Percentiles rank a stretch among this genome's conserved stretches.
Evolutionary conservation across 345 rosid genomes (phyloP).

Genomic region (Carallia brachiata): DNA sequence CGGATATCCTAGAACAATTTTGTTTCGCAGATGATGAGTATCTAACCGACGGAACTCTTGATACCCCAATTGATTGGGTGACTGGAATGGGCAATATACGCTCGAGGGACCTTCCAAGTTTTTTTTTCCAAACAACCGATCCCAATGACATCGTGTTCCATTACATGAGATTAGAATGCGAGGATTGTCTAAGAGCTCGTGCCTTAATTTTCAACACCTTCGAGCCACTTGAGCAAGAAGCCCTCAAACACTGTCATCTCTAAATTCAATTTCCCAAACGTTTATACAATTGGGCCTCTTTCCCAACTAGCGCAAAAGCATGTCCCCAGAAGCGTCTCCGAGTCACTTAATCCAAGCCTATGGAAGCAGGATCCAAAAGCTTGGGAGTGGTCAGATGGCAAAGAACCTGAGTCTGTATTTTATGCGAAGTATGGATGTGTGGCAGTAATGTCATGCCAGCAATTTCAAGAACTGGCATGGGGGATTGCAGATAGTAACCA

Average conservation of each 20-base stretch:
- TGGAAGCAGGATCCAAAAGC: slow-evolving; percentile 23
- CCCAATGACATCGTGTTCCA: slow-evolving; percentile 12
- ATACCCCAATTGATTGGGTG: slow-evolving; percentile 19
- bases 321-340: background rate
- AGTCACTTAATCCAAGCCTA: slow-evolving; percentile 5
- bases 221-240: background rate
- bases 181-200: background rate
- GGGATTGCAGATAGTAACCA: slow-evolving; percentile 21
- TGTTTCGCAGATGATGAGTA: slow-evolving; percentile 16
- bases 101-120: slow-evolving; percentile 21
- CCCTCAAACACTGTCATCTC: background rate
- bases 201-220: slow-evolving; percentile 18
- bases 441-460: background rate
- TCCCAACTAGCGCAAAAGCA: background rate
- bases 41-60: slow-evolving; percentile 12
- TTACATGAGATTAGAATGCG: slow-evolving; percentile 10
- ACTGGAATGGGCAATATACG: slow-evolving; percentile 15
- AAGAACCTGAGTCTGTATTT: slow-evolving; percentile 12
- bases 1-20: background rate
- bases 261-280: slow-evolving; percentile 13
- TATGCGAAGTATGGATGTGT: slow-evolving; percentile 26
- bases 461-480: slow-evolving; percentile 19
- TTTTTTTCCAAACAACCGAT: slow-evolving; percentile 8
- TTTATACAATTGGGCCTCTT: slow-evolving; percentile 22
- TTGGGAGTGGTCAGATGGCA: slow-evolving; percentile 13